Base-by-base conservation (phyloP, 192 early-diverging fungal genomes). In the Lunasporangiospora selenospora region DNA sequence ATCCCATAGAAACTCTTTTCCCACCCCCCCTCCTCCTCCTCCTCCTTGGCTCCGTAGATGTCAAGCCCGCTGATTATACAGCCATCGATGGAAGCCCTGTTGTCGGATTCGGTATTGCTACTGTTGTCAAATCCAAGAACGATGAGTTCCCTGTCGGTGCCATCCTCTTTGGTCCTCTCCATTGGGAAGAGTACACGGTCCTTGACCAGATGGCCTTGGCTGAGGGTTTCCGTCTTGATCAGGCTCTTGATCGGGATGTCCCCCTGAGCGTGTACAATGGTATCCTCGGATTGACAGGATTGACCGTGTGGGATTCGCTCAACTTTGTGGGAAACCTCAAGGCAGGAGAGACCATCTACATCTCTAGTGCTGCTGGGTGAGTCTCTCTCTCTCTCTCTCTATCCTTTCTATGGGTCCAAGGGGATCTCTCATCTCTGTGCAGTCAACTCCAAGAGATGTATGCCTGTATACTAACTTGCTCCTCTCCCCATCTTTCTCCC, bases 321-420 rank as follows among this genome's bases (percentile, higher is more conserved):
- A 50, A 85, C 37, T 75, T 75, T 7, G 56, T 92, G 19, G 92
- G 87, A 23, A 71, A 90, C 49, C 84, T 92, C 56, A 90, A 91
- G 73, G 67, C 64, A 6, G 93, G 93, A 15, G 91, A 97, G 57
- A 94, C 91, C 4, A 66, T 95, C 5, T 93, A 53, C 23, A 50
- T 64, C 51, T 64, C 62, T 15, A 43, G 38, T 15, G 63, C 63
- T 18, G 63, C 63, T 40, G 63, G 63, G 45, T 54, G 46, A 49
- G 46, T 6, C 8, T n/a, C n/a, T n/a, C n/a, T n/a, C n/a, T n/a
- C n/a, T n/a, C n/a, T n/a, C n/a, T n/a, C n/a, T n/a, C n/a, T n/a
- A n/a, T n/a, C n/a, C n/a, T n/a, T n/a, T n/a, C n/a, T n/a, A n/a
- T n/a, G n/a, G n/a, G n/a, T n/a, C n/a, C n/a, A n/a, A n/a, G n/a